Conservation (phyloP, 306 rosid genomes). For the Castanea mollissima region DNA sequence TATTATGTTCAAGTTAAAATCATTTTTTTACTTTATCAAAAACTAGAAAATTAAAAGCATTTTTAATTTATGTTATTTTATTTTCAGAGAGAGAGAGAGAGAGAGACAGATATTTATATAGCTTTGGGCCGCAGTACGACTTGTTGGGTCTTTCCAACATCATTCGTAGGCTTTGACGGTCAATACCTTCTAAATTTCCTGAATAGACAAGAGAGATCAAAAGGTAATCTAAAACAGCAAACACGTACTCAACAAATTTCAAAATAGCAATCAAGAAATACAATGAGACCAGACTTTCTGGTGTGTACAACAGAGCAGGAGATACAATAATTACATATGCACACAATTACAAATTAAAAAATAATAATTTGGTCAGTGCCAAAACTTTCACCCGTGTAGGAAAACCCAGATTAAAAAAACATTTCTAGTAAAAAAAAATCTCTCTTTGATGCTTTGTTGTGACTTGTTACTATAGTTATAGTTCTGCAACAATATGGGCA, state of each 20-base stretch:
- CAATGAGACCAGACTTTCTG: background rate
- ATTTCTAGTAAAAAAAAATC: background rate
- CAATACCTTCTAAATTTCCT: no score
- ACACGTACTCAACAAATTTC: background rate
- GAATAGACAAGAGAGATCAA: no score
- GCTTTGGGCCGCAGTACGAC: no score
- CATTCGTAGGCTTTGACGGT: no score
- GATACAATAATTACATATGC: background rate
- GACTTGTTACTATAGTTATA: slow-evolving; percentile 33
- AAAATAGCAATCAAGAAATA: background rate
- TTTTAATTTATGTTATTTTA: no score
- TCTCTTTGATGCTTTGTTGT: background rate
- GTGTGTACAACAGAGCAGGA: background rate
- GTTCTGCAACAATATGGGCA: slow-evolving; percentile 76
- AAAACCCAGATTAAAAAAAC: background rate
- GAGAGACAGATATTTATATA: no score
- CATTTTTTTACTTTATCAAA: no score
- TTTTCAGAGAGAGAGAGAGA: no score
- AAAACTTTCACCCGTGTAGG: slow-evolving; percentile 7
- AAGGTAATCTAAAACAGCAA: background rate
- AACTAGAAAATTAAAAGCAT: no score
- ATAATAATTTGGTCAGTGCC: background rate
- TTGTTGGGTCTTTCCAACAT: no score
- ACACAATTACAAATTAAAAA: background rate
- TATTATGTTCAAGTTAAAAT: no score